Conservation (phyloP, 164 flowering plant species). For the Houttuynia cordata region DNA sequence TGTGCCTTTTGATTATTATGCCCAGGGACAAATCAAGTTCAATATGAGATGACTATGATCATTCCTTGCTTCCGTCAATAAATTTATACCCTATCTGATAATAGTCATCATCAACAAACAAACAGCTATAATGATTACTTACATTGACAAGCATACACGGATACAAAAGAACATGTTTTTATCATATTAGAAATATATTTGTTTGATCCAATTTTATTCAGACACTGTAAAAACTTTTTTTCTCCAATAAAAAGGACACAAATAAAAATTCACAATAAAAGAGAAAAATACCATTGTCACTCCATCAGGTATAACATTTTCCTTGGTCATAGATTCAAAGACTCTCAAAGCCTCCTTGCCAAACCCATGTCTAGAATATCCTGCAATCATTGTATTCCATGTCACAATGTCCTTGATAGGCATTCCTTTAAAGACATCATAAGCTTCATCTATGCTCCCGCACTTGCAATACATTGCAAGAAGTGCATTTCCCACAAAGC, state of each 20-base stretch:
- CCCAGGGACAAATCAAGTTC: background rate
- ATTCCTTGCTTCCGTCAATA: background rate
- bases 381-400: slow-evolving; percentile 84
- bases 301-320: slow-evolving; percentile 51
- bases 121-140: too few species aligned
- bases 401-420: slow-evolving; percentile 63
- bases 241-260: background rate
- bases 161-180: too few species aligned
- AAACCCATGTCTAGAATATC: slow-evolving; percentile 84
- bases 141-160: too few species aligned
- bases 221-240: too few species aligned
- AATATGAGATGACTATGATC: background rate
- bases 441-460: slow-evolving; percentile 82
- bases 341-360: slow-evolving; percentile 54
- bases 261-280: too few species aligned
- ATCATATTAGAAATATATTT: too few species aligned
- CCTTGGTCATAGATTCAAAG: slow-evolving; percentile 57
- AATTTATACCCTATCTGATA: too few species aligned
- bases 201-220: too few species aligned
- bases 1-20: too few species aligned
- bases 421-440: slow-evolving; percentile 44
- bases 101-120: too few species aligned
- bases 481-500: slow-evolving; percentile 81
- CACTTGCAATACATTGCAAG: slow-evolving; percentile 85
- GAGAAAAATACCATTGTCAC: slow-evolving; percentile 53